These are phyloP conservation scores for Ceratocystiopsis sp. DNA, from an alignment of 2,329 filamentous ascomycete species.

Conservation along the genomic window DNA sequence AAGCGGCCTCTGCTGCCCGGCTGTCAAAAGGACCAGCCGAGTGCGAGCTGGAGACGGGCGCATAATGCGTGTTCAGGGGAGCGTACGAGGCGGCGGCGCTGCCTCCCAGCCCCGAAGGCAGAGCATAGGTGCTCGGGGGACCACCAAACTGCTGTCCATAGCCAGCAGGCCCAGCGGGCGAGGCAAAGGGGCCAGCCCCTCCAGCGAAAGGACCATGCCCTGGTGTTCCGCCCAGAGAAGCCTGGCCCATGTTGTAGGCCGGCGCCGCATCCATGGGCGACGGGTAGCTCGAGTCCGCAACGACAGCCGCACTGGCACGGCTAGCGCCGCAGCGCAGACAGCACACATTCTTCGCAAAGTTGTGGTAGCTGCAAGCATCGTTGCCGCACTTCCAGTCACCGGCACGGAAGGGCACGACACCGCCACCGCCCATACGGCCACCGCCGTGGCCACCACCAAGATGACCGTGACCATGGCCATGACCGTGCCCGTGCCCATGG, in stretches of 20 bases:
- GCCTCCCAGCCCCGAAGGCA: conserved; percentile 72
- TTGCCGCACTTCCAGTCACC: conserved; percentile 99
- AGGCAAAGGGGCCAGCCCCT: conserved; percentile 49
- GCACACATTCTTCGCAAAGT: conserved; percentile 98
- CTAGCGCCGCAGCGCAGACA: conserved; percentile 92
- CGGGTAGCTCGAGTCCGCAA: conserved; percentile 83
- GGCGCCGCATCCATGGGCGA: conserved; percentile 77
- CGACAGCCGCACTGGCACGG: conserved; percentile 81
- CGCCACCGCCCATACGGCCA: conserved; percentile 63
- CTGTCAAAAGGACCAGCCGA: conserved; percentile 81
- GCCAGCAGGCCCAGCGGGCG: conserved; percentile 28
- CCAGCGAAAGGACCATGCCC: conserved; percentile 56
- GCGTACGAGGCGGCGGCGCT: conserved; percentile 65
- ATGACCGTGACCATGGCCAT: conserved; percentile 33
- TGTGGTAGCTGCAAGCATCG: conserved; percentile 94
- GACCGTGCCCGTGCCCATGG: conserved; percentile 25
- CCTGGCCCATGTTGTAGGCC: conserved; percentile 70
- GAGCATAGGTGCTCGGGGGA: conserved; percentile 72
- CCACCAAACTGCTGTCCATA: conserved; percentile 72
- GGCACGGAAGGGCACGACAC: conserved; percentile 88
- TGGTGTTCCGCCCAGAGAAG: conserved; percentile 70
- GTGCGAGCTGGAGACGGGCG: conserved; percentile 60
- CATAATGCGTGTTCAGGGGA: conserved; percentile 66
- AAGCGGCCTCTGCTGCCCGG: conserved; percentile 83
- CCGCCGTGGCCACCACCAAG: conserved; percentile 48